These are phyloP conservation scores for Platanus orientalis DNA, from an alignment of 164 flowering plant species.

Conservation along the genomic window DNA sequence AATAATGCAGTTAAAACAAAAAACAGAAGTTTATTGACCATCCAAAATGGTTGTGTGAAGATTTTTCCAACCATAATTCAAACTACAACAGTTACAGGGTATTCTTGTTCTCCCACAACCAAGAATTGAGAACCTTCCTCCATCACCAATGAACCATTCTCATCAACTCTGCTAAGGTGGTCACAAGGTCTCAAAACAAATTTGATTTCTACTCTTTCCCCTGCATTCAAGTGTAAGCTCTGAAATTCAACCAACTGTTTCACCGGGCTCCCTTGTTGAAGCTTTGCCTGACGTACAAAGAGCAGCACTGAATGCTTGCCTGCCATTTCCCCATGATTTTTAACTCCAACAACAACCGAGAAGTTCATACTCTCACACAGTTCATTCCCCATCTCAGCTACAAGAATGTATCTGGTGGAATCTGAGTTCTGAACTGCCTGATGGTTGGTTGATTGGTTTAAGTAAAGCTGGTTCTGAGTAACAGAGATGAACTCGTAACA, in stretches of 20 bases:
- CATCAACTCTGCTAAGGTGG: slow-evolving; percentile 57
- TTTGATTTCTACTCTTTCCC: slow-evolving; percentile 40
- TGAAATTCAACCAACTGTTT: slow-evolving; percentile 70
- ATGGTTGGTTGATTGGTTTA: slow-evolving; percentile 28
- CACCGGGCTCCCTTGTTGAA: slow-evolving; percentile 33
- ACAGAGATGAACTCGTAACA: slow-evolving; percentile 39
- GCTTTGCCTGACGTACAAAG: slow-evolving; percentile 28
- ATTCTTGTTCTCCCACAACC: slow-evolving; percentile 53
- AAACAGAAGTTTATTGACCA: too few relatives aligned
- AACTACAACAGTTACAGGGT: slow-evolving; percentile 33
- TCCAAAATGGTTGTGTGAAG: too few relatives aligned
- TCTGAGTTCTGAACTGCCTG: slow-evolving; percentile 9
- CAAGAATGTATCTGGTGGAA: slow-evolving; percentile 22
- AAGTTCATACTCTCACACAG: slow-evolving; percentile 43
- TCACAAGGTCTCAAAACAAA: slow-evolving; percentile 69
- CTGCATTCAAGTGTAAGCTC: slow-evolving; percentile 45
- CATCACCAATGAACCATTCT: slow-evolving; percentile 60
- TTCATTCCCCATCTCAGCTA: slow-evolving; percentile 41
- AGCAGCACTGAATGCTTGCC: slow-evolving; percentile 78
- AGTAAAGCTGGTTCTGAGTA: slow-evolving; percentile 30
- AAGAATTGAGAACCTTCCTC: slow-evolving; percentile 58
- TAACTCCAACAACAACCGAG: slow-evolving; percentile 40
- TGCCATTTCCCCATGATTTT: slow-evolving; percentile 60
- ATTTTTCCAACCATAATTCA: too few relatives aligned
- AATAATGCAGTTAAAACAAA: too few relatives aligned